Conservation (phyloP, 2,329 filamentous ascomycete genomes). For the Thelonectria rubi region DNA sequence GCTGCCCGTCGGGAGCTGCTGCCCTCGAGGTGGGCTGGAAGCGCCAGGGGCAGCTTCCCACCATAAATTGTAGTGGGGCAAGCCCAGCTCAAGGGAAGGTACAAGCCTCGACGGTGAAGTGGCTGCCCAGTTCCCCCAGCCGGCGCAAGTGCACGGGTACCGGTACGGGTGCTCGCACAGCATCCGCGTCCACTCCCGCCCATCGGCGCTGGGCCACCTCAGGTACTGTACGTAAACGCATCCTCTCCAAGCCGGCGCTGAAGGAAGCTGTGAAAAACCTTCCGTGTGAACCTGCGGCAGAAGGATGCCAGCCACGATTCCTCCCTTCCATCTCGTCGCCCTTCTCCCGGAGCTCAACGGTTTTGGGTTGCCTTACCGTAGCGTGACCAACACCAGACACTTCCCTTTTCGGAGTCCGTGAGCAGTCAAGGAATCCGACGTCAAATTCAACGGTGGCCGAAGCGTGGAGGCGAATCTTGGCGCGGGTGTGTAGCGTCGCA, state of each 20-base stretch:
- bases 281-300: background rate
- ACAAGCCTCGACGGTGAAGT: slow-evolving; percentile 13
- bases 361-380: background rate
- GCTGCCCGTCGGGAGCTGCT: slow-evolving; percentile 13
- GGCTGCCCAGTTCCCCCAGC: background rate
- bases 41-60: slow-evolving; percentile 21
- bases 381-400: background rate
- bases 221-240: slow-evolving; percentile 14
- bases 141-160: background rate
- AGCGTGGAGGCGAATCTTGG: slow-evolving; percentile 1
- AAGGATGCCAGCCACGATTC: background rate
- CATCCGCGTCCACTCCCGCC: slow-evolving; percentile 15
- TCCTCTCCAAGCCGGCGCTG: slow-evolving; percentile 16
- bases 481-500: slow-evolving; percentile 9
- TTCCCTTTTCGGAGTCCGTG: background rate
- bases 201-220: slow-evolving; percentile 20
- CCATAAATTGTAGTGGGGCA: slow-evolving; percentile 41
- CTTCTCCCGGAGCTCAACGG: background rate
- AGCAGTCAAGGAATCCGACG: background rate
- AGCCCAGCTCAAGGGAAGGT: slow-evolving; percentile 13
- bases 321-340: background rate
- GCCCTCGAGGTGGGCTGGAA: slow-evolving; percentile 1
- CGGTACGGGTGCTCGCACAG: background rate
- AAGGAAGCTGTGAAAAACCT: background rate
- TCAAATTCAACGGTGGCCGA: slow-evolving; percentile 3